Evolutionary conservation across 305 asterid genomes (phyloP), one percentile per base, ranked within the genome.

Genomic region (Fraxinus sp.): DNA sequence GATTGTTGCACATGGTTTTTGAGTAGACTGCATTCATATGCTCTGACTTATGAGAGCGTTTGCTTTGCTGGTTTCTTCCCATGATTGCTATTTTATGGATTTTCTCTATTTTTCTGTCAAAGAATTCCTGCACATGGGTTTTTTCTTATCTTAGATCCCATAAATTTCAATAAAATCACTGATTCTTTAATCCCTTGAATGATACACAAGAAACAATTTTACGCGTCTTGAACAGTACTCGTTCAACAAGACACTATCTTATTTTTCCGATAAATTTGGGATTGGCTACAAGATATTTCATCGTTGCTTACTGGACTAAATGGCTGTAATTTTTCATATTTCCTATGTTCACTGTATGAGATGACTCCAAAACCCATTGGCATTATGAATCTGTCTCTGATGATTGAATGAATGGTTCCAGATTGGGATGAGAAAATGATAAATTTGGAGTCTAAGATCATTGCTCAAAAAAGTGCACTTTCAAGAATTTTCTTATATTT

Each of bases 361-460:
- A 55, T 6, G 66, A 5, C 3, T 5, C 66, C 10, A 55, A 55
- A 55, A 6, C 24, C 66, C 26, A 9, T 62, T 20, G 72, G 16
- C 33, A 62, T 62, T 62, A 62, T 62, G 33, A 62, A 62, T 22
- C 16, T 62, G 33, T 22, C 72, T 16, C 6, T 22, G 72, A 62
- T 62, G 16, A 62, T 62, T 73, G 75, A 66, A 81, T 55, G 73
- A 62, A 73, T 68, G 55, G 78, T 41, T 77, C 24, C 36, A 24
- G 84, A 64, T 32, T 76, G 81, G 78, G 77, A 41, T 74, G 64
- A 55, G 64, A 55, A 16, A 52, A 16, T 16, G 62, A 52, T 52
- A 52, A 52, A 52, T 52, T 52, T n/a, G 62, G 62, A 16, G 62
- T 52, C 8, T 16, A 52, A 52, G 22, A 52, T 52, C 62, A 52